Conservation (phyloP, 2,329 filamentous ascomycete genomes). For the Aspergillus bombycis region DNA sequence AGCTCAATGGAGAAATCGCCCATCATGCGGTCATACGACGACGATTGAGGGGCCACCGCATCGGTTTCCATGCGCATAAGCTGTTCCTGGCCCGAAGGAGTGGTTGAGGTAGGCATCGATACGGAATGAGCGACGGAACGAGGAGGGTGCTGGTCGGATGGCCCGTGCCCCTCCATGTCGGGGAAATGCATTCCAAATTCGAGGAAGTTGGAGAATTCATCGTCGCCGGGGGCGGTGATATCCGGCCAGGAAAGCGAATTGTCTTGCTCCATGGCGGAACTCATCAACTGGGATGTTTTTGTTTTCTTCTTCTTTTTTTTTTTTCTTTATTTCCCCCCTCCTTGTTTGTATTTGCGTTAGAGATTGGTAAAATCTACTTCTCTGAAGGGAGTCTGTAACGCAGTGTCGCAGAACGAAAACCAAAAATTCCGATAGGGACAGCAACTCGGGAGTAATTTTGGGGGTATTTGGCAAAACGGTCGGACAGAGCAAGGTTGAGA, state of each 20-base stretch:
- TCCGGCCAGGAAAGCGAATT: slow-evolving; percentile 33
- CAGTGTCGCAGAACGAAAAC: background rate
- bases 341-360: no score
- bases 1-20: slow-evolving; percentile 41
- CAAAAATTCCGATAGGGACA: background rate
- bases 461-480: background rate
- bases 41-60: slow-evolving; percentile 24
- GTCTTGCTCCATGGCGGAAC: slow-evolving; percentile 42
- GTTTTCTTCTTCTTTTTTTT: slow-evolving; percentile 1
- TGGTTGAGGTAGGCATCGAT: slow-evolving; percentile 37
- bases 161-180: slow-evolving; percentile 45
- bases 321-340: background rate
- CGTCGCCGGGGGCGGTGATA: slow-evolving; percentile 43
- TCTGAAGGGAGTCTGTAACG: background rate
- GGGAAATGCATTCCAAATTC: slow-evolving; percentile 53
- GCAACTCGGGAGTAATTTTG: background rate
- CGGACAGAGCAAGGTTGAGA: background rate
- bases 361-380: background rate
- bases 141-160: slow-evolving; percentile 38
- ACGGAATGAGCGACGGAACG: slow-evolving; percentile 37
- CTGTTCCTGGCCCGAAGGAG: slow-evolving; percentile 27
- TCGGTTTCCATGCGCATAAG: slow-evolving; percentile 34
- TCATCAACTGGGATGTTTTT: background rate
- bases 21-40: slow-evolving; percentile 36
- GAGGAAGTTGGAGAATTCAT: slow-evolving; percentile 54